These are phyloP conservation scores for Claviceps pusilla DNA, from an alignment of 2,329 filamentous ascomycete species.

Conservation along the genomic window DNA sequence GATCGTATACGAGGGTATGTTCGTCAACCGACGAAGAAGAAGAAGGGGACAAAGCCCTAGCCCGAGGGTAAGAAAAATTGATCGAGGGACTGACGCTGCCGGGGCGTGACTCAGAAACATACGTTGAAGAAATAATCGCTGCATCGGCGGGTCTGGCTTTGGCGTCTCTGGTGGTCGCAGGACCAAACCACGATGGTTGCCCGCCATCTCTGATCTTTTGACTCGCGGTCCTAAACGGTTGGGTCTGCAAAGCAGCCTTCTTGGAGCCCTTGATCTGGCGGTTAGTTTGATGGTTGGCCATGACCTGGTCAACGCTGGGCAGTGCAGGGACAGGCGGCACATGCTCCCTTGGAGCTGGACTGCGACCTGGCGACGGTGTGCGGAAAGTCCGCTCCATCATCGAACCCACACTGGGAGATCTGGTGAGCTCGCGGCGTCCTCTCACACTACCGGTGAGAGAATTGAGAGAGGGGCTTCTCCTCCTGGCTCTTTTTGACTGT, in stretches of 20 bases:
- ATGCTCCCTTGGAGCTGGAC: constrained; percentile 22
- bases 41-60: constrained; percentile 20
- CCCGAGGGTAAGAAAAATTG: constrained; percentile 44
- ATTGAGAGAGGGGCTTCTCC: constrained; percentile 57
- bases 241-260: constrained; percentile 28
- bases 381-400: constrained; percentile 86
- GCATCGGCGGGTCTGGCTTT: constrained; percentile 32
- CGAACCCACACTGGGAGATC: constrained; percentile 57
- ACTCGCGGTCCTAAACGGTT: constrained; percentile 38
- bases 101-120: constrained; percentile 20
- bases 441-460: constrained; percentile 41
- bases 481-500: constrained; percentile 71
- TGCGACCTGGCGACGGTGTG: constrained; percentile 48
- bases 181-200: constrained; percentile 34
- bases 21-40: constrained; percentile 14
- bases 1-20: constrained; percentile 42
- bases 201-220: constrained; percentile 30
- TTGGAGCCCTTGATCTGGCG: constrained; percentile 19
- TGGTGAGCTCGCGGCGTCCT: constrained; percentile 35
- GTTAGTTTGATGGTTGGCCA: constrained; percentile 11
- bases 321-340: constrained; percentile 65
- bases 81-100: constrained; percentile 37
- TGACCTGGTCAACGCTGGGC: constrained; percentile 32
- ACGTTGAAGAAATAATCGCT: constrained; percentile 17
- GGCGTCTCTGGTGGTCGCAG: constrained; percentile 27